phyloP scores from a whole-genome alignment of 1,284 basidiomycete species.

The Irpex lacteus region DNA sequence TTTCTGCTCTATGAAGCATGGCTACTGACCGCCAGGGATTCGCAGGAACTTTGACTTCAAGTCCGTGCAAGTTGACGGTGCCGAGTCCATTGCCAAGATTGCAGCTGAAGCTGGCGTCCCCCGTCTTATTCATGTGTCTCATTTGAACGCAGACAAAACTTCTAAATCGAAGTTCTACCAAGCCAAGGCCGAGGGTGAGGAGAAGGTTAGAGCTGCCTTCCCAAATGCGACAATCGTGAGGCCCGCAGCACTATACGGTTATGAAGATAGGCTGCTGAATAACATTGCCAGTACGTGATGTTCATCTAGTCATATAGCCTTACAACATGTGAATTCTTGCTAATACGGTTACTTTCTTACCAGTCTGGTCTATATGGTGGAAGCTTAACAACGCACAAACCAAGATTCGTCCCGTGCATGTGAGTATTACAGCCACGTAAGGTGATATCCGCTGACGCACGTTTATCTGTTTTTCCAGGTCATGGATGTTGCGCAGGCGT shows the following conservation, averaged over 20 bases:
- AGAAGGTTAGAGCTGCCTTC: slow-evolving; percentile 83
- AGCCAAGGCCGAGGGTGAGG: slow-evolving; percentile 90
- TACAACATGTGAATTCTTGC: background rate
- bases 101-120: slow-evolving; percentile 78
- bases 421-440: slow-evolving; percentile 40
- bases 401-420: slow-evolving; percentile 89
- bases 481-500: slow-evolving; percentile 90
- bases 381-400: slow-evolving; percentile 89
- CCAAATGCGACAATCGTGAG: slow-evolving; percentile 88
- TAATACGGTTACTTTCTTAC: background rate
- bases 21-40: background rate
- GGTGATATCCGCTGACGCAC: background rate
- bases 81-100: slow-evolving; percentile 79
- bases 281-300: slow-evolving; percentile 80
- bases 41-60: slow-evolving; percentile 62
- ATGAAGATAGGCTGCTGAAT: slow-evolving; percentile 94
- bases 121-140: slow-evolving; percentile 93
- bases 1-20: background rate
- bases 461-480: slow-evolving; percentile 47
- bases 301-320: slow-evolving; percentile 6
- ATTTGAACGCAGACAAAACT: slow-evolving; percentile 84
- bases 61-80: slow-evolving; percentile 82
- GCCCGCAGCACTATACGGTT: slow-evolving; percentile 85
- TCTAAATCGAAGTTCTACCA: slow-evolving; percentile 86
- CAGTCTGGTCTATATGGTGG: slow-evolving; percentile 94